These are phyloP conservation scores for Skeletonema menzelii DNA, from an alignment of 108 stramenopile species.

Conservation along the genomic window DNA sequence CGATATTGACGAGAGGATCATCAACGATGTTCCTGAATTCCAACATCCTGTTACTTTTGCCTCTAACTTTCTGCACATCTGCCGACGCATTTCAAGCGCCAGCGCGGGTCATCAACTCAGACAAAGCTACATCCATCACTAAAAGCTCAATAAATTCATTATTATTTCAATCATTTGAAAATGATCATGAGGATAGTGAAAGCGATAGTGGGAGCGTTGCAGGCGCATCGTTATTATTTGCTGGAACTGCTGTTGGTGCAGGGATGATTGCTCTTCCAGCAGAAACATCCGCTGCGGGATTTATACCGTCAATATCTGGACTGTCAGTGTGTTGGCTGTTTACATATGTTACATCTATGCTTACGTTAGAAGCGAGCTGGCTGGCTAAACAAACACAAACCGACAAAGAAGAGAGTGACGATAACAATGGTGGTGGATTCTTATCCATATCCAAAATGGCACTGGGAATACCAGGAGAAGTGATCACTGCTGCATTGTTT, in stretches of 20 bases:
- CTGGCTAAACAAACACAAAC: conserved; percentile 8
- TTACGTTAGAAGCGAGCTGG: conserved; percentile 48
- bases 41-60: background rate
- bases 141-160: background rate
- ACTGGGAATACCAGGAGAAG: conserved; percentile 36
- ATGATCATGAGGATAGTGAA: background rate
- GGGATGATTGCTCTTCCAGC: conserved; percentile 44
- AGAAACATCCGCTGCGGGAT: conserved; percentile 40
- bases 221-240: conserved; percentile 47
- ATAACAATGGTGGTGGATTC: conserved; percentile 23
- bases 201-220: conserved; percentile 30
- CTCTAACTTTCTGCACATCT: background rate
- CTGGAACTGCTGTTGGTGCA: conserved; percentile 47
- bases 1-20: no score
- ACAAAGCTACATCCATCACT: background rate
- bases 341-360: conserved; percentile 44
- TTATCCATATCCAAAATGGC: conserved; percentile 35
- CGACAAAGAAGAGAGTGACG: background rate
- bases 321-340: conserved; percentile 41
- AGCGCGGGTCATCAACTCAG: background rate
- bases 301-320: conserved; percentile 33
- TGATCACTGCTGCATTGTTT: conserved; percentile 43
- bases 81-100: background rate
- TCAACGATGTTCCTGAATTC: no score
- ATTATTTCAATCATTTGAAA: no score